Base-by-base conservation (phyloP, 495 filamentous ascomycete genomes). In the Amorphotheca resinae region DNA sequence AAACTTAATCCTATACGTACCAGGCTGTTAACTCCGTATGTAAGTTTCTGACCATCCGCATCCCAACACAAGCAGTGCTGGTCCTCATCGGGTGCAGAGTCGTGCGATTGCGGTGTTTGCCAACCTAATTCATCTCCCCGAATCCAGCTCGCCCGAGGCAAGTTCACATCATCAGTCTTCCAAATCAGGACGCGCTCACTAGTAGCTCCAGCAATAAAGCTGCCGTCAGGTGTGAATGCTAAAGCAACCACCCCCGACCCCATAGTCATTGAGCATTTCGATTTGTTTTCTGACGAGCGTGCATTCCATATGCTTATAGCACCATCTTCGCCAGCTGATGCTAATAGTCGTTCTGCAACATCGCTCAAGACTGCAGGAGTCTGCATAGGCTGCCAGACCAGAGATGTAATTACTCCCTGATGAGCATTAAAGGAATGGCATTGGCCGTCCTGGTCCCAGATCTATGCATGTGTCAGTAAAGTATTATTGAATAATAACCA, bases 11-110 rank as follows among this genome's bases (percentile, higher is more conserved):
- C 17, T 21, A 30, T 25, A 48, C 76, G 51, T 68, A 87, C 84
- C 64, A 77, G 67, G 48, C 73, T 78, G 44, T 76, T 77, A 18
- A 77, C 68, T 14, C 82, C 80, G 55, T 80, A 83, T 1, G 79
- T 82, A 44, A 93, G 66, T 54, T 74, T 79, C 50, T 80, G 76
- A 1, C 83, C 81, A 56, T 84, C 74, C 0, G 70, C 67, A 62
- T 89, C 82, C 85, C 85, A 93, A 35, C 73, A 71, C 15, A 89
- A 55, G 44, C 73, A 77, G 31, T 77, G 71, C 25, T 63, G 59
- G 36, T 64, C 60, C 21, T 64, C 61, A 23, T 74, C 69, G 9
- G 66, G 62, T 9, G 71, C 68, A 2, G 64, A 53, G 12, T 60
- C 64, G 9, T 64, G 52, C n/a, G 57, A 54, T 43, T 56, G 59